These are phyloP conservation scores for Anaeromyces robustus DNA, from an alignment of 192 early-diverging fungal genomes.

Conservation along the genomic window DNA sequence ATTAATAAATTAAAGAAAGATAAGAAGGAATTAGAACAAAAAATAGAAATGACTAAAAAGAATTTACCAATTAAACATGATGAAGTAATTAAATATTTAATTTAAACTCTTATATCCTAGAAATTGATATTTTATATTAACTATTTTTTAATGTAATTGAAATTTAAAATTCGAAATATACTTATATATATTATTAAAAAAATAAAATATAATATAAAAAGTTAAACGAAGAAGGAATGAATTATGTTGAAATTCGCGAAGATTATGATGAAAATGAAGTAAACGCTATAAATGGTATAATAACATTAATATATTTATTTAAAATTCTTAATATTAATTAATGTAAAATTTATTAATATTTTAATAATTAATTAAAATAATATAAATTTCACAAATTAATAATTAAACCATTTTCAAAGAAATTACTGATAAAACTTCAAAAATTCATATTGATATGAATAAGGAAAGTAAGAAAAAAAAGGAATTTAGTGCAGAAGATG, in stretches of 20 bases:
- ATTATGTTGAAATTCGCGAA: constrained; percentile 61
- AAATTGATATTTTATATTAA: too few relatives aligned
- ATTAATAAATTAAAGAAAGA: constrained; percentile 12
- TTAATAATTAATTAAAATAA: not conserved
- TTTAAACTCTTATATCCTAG: too few relatives aligned
- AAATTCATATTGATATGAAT: constrained; percentile 8
- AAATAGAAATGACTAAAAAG: not conserved
- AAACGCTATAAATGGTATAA: too few relatives aligned
- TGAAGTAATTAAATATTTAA: too few relatives aligned
- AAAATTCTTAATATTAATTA: not conserved
- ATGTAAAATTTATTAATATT: not conserved
- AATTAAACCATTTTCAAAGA: constrained; percentile 13
- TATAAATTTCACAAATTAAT: constrained; percentile 3
- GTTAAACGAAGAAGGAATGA: constrained; percentile 62
- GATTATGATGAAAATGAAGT: constrained; percentile 28
- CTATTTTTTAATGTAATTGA: constrained; percentile 3
- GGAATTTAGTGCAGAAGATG: constrained; percentile 13
- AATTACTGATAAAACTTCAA: constrained; percentile 16
- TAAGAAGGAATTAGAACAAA: not conserved
- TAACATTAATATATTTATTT: too few relatives aligned
- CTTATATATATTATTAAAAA: not conserved
- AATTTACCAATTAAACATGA: not conserved
- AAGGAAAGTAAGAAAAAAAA: constrained; percentile 11
- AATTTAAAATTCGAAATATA: constrained; percentile 3
- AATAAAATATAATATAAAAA: constrained; percentile 3